A percentile compares a stretch with the other conserved stretches of the same genome.
These are phyloP conservation scores for Lentinus tigrinus DNA, from an alignment of 768 basidiomycete genomes.

Conservation along the genomic window DNA sequence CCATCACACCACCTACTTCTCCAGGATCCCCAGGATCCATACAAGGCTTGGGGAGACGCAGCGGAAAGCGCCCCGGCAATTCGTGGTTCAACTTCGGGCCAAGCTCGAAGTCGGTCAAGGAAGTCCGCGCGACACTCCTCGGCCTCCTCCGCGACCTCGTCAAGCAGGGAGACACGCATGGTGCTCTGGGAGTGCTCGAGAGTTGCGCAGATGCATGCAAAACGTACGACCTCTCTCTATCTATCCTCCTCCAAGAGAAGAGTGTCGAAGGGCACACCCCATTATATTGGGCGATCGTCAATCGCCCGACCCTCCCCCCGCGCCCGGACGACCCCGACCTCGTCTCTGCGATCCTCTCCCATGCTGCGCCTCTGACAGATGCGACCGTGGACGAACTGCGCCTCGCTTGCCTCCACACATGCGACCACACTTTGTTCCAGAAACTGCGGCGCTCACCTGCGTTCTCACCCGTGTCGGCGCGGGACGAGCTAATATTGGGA, in stretches of 20 bases:
- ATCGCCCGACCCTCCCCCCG: conserved; percentile 37
- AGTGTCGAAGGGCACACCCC: conserved; percentile 65
- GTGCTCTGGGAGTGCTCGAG: conserved; percentile 45
- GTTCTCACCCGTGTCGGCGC: conserved; percentile 50
- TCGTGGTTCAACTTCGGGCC: conserved; percentile 20
- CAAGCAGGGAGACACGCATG: conserved; percentile 22
- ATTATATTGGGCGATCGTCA: conserved; percentile 74
- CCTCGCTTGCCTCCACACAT: conserved; percentile 62
- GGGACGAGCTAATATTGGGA: conserved; percentile 47
- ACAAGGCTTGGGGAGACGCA: not conserved
- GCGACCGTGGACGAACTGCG: conserved; percentile 60
- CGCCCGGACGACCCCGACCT: conserved; percentile 27
- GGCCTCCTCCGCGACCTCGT: conserved; percentile 53
- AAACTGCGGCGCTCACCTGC: conserved; percentile 51
- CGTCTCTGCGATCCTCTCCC: conserved; percentile 51
- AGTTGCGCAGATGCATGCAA: conserved; percentile 64
- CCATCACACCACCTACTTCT: not conserved
- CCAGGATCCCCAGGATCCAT: not conserved
- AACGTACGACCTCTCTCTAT: conserved; percentile 47
- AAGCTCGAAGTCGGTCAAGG: conserved; percentile 20
- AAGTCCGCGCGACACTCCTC: conserved; percentile 53
- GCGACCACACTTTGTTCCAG: conserved; percentile 61
- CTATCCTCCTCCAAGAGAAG: conserved; percentile 57
- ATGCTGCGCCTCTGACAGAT: conserved; percentile 44
- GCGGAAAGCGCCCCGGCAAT: not conserved